phyloP scores from a whole-genome alignment of 2,329 filamentous ascomycete species.

The Cladophialophora carrionii region DNA sequence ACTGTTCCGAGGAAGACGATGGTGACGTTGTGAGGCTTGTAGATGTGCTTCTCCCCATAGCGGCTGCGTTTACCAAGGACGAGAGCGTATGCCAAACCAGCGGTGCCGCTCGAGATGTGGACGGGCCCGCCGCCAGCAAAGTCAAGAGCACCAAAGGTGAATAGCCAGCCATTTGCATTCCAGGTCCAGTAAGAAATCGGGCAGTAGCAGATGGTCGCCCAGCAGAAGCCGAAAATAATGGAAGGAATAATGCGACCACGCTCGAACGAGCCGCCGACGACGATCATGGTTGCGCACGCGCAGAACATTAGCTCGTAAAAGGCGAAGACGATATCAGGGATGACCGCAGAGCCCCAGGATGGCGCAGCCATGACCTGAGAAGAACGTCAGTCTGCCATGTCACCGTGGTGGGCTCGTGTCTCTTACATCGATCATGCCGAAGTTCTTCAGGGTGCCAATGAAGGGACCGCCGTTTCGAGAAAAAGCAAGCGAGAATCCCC shows the following conservation, averaged over 20 bases:
- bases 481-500: slow-evolving; percentile 67
- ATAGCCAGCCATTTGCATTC: slow-evolving; percentile 74
- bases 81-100: slow-evolving; percentile 72
- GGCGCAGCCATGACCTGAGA: slow-evolving; percentile 54
- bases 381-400: slow-evolving; percentile 3
- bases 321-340: slow-evolving; percentile 69
- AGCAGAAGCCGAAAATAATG: slow-evolving; percentile 71
- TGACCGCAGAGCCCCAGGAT: slow-evolving; percentile 58
- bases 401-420: slow-evolving; percentile 50
- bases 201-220: slow-evolving; percentile 72
- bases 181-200: slow-evolving; percentile 74
- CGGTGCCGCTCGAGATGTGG: slow-evolving; percentile 72
- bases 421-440: slow-evolving; percentile 64
- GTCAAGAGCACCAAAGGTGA: slow-evolving; percentile 69
- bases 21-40: slow-evolving; percentile 70
- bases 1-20: slow-evolving; percentile 71
- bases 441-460: slow-evolving; percentile 65
- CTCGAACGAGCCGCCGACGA: slow-evolving; percentile 67
- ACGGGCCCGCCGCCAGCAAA: slow-evolving; percentile 77
- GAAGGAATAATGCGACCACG: slow-evolving; percentile 66
- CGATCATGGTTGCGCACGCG: slow-evolving; percentile 59
- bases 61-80: slow-evolving; percentile 72
- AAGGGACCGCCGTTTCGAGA: slow-evolving; percentile 63
- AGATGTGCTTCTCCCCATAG: slow-evolving; percentile 56
- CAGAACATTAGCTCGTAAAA: slow-evolving; percentile 69